Evolutionary conservation across 352 stramenopile genomes (phyloP), one percentile per base, ranked within the genome.

Genomic region (Phytophthora constricta): DNA sequence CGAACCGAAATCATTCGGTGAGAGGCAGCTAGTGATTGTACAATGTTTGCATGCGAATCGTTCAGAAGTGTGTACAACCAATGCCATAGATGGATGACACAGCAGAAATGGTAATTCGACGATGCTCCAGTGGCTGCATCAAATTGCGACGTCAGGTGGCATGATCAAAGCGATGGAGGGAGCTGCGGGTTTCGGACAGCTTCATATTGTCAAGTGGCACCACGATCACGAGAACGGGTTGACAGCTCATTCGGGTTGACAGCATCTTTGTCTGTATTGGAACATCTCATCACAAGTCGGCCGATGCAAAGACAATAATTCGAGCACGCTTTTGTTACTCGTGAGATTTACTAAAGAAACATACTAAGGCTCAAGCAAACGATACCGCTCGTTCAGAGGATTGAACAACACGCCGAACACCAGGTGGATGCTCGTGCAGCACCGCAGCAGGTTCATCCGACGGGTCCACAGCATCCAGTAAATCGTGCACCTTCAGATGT

Each of bases 381-480:
- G n/a, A n/a, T n/a, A n/a, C n/a, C n/a, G n/a, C n/a, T n/a, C n/a
- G n/a, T n/a, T n/a, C n/a, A n/a, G n/a, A n/a, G n/a, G n/a, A n/a
- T n/a, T n/a, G n/a, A n/a, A n/a, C 49, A 1, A 61, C 68, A 23
- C 51, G 45, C 5, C 43, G 48, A 45, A 28, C 19, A 5, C 58
- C 50, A 25, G 25, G 23, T n/a, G 19, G 8, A 20, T 57, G 56
- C 1, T 39, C 1, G 11, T 63, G 43, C 43, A 72, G 46, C 17
- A 72, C 59, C 16, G 62, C 20, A 2, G 43, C 33, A 23, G 63
- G 43, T 0, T 60, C 70, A 22, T 76, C 61, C 13, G 28, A 4
- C 4, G 50, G 5, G 4, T 66, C 46, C 17, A 73, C 39, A 27
- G 58, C 39, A 13, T 79, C 78, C 14, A 82, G 41, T 25, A 84